A percentile compares a stretch with the other conserved stretches of the same genome.
phyloP scores from a whole-genome alignment of 345 rosid genomes.

The Aquilaria sinensis region DNA sequence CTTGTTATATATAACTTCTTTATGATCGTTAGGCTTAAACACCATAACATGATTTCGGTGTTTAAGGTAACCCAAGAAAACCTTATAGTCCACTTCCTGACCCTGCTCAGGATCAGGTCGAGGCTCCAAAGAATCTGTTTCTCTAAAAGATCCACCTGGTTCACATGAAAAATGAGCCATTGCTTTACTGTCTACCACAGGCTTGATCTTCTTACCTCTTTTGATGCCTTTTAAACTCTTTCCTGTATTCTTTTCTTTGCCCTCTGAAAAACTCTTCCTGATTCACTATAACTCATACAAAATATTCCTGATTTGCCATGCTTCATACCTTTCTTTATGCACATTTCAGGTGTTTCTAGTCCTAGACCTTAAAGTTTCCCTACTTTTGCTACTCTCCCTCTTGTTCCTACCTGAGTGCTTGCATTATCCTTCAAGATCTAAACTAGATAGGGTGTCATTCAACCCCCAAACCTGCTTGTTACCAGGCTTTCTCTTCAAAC shows the following conservation, averaged over 20 bases:
- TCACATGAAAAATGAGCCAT: constrained; percentile 10
- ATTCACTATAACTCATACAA: no score
- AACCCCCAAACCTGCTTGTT: no score
- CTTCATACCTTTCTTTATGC: not conserved
- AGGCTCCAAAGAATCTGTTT: no score
- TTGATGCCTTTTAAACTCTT: not conserved
- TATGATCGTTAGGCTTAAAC: constrained; percentile 17
- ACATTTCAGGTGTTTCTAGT: constrained; percentile 1
- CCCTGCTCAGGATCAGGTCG: not conserved
- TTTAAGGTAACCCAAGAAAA: constrained; percentile 12
- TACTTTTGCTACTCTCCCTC: constrained; percentile 1
- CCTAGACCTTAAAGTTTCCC: constrained; percentile 4
- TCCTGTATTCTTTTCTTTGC: constrained; percentile 3
- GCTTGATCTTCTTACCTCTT: constrained; percentile 10
- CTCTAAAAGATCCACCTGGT: not conserved
- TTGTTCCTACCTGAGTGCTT: not conserved
- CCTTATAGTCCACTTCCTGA: constrained; percentile 17
- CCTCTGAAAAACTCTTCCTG: not conserved
- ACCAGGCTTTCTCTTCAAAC: no score
- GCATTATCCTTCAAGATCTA: not conserved
- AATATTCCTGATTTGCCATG: not conserved
- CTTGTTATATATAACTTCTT: constrained; percentile 22
- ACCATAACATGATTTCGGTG: constrained; percentile 10
- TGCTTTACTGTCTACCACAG: constrained; percentile 14
- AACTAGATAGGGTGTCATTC: no score